Evolutionary conservation across 768 basidiomycete genomes (phyloP), one percentile per base, ranked within the genome.

Genomic region (Naganishia randhawae): DNA sequence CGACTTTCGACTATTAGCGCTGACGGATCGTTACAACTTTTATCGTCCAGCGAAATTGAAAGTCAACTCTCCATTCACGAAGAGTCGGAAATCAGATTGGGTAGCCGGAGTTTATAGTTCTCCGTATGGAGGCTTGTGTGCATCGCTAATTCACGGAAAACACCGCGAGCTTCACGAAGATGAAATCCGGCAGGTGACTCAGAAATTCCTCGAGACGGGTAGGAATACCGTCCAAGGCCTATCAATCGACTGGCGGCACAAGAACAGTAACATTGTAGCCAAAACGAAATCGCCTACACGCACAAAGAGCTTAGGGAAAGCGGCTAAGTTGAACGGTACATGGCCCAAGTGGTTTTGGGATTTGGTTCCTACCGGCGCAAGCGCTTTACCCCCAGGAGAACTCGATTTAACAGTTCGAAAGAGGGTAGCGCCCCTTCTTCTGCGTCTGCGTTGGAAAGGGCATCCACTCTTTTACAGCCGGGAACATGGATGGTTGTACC

Each of bases 331-430:
- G 13, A 42, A 69, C 50, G 73, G 69, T 31, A 74, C 74, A n/a
- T 97, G 94, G 92, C 95, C 94, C 0, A 90, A 91, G 77, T 98
- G 96, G 96, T 99, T 91, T 76, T 92, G 89, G 90, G 93, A 97
- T 29, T 85, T 91, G 3, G 65, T 69, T 5, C 87, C 86, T 0
- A 11, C 27, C 8, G 70, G 71, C 8, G 67, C 45, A 37, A 33
- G 62, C 22, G 71, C 72, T 9, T 54, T 76, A 16, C 71, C 76
- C 17, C 62, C 69, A 42, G 92, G 88, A 25, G 85, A 87, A 1
- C 84, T 96, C 32, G 92, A 97, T 75, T 81, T 98, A 71, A 92
- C 92, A 7, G 86, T 89, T 31, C 87, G 91, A 65, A 92, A 86
- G 71, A 86, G 89, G 31, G 83, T 91, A 50, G 86, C 93, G 0